A percentile compares a stretch with the other conserved stretches of the same genome.
These are phyloP conservation scores for Quercus parvula DNA, from an alignment of 306 rosid species.

Conservation along the genomic window DNA sequence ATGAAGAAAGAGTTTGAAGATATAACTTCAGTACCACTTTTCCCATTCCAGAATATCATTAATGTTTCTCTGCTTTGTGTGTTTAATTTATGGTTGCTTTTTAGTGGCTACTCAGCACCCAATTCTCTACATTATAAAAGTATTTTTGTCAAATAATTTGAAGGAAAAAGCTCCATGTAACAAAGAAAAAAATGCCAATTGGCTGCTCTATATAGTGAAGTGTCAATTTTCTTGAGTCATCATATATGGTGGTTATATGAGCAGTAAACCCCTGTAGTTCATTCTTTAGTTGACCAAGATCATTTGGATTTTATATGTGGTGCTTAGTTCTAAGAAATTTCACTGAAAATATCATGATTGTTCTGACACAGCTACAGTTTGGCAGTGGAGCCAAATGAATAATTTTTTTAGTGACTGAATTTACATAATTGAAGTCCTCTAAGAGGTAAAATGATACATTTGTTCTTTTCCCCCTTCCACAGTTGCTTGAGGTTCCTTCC, in stretches of 20 bases:
- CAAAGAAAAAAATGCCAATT: not conserved
- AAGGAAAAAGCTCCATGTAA: not conserved
- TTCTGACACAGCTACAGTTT: not conserved
- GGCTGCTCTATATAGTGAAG: not conserved
- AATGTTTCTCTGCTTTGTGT: not conserved
- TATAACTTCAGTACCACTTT: not conserved
- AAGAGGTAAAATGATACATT: not conserved
- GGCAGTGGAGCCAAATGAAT: not conserved
- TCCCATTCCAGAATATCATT: not conserved
- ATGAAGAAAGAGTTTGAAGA: slow-evolving; percentile 3
- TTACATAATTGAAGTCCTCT: not conserved
- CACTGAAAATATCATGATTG: not conserved
- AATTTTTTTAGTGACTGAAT: not conserved
- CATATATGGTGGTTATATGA: not conserved
- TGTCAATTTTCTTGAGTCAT: too few species aligned
- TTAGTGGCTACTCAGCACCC: not conserved
- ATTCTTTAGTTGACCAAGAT: not conserved
- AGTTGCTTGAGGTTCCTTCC: too few species aligned
- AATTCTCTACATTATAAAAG: not conserved
- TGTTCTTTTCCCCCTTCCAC: not conserved
- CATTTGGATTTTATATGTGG: not conserved
- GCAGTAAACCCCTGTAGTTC: not conserved
- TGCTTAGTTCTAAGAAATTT: not conserved
- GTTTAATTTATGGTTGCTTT: not conserved
- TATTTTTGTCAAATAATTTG: not conserved